A percentile compares a stretch with the other conserved stretches of the same genome.
These are phyloP conservation scores for Iris pallida DNA, from an alignment of 116 monocot species.

Conservation along the genomic window DNA sequence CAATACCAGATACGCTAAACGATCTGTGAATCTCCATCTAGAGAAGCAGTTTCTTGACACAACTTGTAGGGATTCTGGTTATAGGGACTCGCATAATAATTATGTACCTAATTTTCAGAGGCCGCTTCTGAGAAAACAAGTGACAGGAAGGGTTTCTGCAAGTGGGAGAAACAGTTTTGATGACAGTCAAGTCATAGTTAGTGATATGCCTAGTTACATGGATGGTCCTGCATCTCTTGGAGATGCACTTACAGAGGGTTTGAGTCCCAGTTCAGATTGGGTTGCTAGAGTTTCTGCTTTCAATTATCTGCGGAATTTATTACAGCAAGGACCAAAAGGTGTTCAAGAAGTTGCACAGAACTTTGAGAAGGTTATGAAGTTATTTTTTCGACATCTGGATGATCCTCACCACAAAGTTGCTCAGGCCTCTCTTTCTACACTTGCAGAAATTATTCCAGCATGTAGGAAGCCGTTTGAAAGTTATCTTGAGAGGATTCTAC, in stretches of 20 bases:
- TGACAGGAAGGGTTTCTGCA: conserved; percentile 55
- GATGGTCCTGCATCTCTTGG: conserved; percentile 73
- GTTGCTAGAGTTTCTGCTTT: conserved; percentile 89
- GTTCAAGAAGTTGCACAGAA: conserved; percentile 84
- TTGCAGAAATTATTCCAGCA: conserved; percentile 92
- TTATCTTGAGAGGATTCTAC: conserved; percentile 84
- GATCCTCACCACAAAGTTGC: conserved; percentile 99
- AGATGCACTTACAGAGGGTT: conserved; percentile 86
- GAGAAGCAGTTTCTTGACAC: conserved; percentile 56
- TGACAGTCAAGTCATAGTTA: conserved; percentile 52
- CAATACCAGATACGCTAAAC: conserved; percentile 43
- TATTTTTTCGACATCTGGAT: conserved; percentile 93
- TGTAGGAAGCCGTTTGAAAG: conserved; percentile 94
- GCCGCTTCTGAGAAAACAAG: conserved; percentile 86
- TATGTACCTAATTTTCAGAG: conserved; percentile 96
- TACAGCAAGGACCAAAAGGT: conserved; percentile 79
- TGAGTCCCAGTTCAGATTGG: conserved; percentile 93
- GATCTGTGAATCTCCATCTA: conserved; percentile 31
- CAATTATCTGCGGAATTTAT: conserved; percentile 66
- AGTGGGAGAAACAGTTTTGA: conserved; percentile 78
- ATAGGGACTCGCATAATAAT: conserved; percentile 57
- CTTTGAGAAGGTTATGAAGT: conserved; percentile 98
- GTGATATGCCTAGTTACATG: conserved; percentile 60
- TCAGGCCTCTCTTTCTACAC: conserved; percentile 89
- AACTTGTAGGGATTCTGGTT: conserved; percentile 49